phyloP scores from a whole-genome alignment of 768 basidiomycete genomes.

The Ramaria rubella region DNA sequence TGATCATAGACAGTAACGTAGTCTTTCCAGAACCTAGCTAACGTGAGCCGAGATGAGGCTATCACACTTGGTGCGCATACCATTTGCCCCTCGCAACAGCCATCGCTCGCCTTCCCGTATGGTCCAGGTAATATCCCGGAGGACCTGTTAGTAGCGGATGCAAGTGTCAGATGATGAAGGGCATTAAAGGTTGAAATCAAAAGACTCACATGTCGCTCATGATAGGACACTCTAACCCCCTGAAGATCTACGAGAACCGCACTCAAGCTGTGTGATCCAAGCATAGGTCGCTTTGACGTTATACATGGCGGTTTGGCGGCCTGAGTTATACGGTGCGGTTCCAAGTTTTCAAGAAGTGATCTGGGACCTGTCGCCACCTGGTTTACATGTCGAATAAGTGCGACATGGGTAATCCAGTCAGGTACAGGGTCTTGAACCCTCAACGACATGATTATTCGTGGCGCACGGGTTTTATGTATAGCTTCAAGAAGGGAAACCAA shows the following conservation, averaged over 20 bases:
- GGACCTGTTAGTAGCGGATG: constrained; percentile 43
- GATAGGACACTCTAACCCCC: constrained; percentile 67
- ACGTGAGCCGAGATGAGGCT: neutral
- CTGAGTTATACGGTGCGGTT: neutral
- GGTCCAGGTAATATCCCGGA: constrained; percentile 75
- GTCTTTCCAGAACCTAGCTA: constrained; percentile 90
- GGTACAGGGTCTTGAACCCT: constrained; percentile 68
- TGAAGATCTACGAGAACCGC: constrained; percentile 53
- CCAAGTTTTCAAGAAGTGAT: constrained; percentile 28
- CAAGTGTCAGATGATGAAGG: neutral
- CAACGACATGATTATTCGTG: constrained; percentile 60
- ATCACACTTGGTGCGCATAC: constrained; percentile 29
- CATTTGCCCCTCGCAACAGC: constrained; percentile 88
- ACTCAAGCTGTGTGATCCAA: constrained; percentile 16
- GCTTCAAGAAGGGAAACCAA: constrained; percentile 50
- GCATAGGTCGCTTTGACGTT: neutral
- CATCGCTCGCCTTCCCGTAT: constrained; percentile 78
- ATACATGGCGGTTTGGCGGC: neutral
- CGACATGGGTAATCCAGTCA: constrained; percentile 65
- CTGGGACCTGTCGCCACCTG: constrained; percentile 47
- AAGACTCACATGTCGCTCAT: constrained; percentile 46
- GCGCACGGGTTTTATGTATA: constrained; percentile 42
- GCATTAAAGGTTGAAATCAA: neutral
- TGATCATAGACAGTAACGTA: constrained; percentile 81
- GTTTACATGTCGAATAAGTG: constrained; percentile 39